phyloP scores from a whole-genome alignment of 1,284 basidiomycete species.

The Ustilago lituana region DNA sequence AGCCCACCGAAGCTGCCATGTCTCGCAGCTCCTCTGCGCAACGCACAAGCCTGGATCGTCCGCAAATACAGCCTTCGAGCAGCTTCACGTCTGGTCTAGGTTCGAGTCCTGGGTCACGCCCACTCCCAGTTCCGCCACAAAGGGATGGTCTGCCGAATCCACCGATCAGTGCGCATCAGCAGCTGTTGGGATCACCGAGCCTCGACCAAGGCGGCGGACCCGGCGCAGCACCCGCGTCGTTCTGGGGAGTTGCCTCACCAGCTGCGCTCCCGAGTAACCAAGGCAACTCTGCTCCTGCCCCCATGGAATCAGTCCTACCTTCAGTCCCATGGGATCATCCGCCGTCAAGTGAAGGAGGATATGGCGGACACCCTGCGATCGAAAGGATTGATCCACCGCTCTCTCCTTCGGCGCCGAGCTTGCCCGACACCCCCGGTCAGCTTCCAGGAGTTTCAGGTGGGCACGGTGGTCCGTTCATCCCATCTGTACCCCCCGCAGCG shows the following conservation, averaged over 20 bases:
- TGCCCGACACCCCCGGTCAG: conserved; percentile 10
- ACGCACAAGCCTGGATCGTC: conserved; percentile 8
- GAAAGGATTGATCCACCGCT: conserved; percentile 34
- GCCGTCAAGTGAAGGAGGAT: neutral
- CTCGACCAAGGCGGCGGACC: conserved; percentile 20
- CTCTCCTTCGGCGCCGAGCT: conserved; percentile 12
- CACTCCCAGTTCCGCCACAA: conserved; percentile 47
- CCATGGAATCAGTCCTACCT: conserved; percentile 17
- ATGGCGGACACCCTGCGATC: conserved; percentile 27
- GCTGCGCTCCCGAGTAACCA: neutral
- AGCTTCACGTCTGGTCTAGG: conserved; percentile 16
- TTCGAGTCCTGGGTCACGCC: conserved; percentile 32
- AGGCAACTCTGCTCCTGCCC: neutral
- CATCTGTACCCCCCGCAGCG: conserved; percentile 72
- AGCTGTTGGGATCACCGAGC: conserved; percentile 39
- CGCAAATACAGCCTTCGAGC: conserved; percentile 17
- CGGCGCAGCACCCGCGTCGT: conserved; percentile 35
- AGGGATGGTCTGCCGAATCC: conserved; percentile 35
- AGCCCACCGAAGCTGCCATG: conserved; percentile 7
- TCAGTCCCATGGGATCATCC: conserved; percentile 25
- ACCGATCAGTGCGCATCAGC: conserved; percentile 33
- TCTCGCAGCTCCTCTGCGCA: conserved; percentile 28
- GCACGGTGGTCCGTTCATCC: conserved; percentile 2
- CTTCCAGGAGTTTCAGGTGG: neutral
- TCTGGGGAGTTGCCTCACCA: conserved; percentile 28